Conservation (phyloP, 2,329 filamentous ascomycete species). For the Calonectria leucothoes region DNA sequence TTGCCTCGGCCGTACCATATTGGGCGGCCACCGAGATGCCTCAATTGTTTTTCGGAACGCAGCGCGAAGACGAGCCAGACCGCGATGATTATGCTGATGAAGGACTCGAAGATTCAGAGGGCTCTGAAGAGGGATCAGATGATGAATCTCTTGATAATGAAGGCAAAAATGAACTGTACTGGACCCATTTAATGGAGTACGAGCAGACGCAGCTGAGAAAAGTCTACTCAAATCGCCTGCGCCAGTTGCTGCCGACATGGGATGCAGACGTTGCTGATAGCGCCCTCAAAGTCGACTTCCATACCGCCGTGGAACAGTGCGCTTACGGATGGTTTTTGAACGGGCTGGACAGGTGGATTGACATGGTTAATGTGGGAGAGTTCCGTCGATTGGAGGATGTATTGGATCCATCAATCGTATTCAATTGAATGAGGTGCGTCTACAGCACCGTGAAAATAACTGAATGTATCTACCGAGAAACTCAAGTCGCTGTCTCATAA, state of each 20-base stretch:
- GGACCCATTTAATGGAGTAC: constrained; percentile 53
- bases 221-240: constrained; percentile 45
- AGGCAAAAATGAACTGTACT: constrained; percentile 53
- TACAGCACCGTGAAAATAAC: no score
- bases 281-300: constrained; percentile 46
- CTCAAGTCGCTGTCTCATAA: no score
- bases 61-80: constrained; percentile 46
- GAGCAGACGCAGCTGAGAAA: constrained; percentile 52
- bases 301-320: not conserved
- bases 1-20: constrained; percentile 51
- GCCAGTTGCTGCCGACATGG: constrained; percentile 47
- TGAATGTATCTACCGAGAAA: no score
- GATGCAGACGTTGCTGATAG: constrained; percentile 32
- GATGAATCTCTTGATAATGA: constrained; percentile 49
- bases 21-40: constrained; percentile 51
- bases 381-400: not conserved
- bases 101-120: constrained; percentile 20
- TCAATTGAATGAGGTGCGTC: no score
- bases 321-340: not conserved
- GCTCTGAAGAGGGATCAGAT: not conserved
- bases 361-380: constrained; percentile 3
- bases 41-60: constrained; percentile 45
- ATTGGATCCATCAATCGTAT: not conserved
- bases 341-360: not conserved
- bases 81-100: constrained; percentile 46